Conservation (phyloP, 805 yeast genomes). For the Kodamaea fukazawae region DNA sequence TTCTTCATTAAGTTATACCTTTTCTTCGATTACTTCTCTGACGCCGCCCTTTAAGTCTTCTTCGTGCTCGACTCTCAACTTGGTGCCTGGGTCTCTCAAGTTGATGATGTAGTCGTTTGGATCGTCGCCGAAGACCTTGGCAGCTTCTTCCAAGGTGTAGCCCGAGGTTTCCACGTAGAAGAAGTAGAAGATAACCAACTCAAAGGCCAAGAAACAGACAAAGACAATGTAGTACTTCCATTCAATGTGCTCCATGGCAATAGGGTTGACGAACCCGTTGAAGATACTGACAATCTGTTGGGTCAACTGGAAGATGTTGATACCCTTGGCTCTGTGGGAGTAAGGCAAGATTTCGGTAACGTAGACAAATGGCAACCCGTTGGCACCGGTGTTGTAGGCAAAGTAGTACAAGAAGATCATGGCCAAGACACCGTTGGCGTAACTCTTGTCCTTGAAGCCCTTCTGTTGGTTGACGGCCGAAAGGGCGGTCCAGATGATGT, state of each 20-base stretch:
- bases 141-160: slow-evolving; percentile 43
- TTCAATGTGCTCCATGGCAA: slow-evolving; percentile 39
- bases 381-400: slow-evolving; percentile 41
- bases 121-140: slow-evolving; percentile 39
- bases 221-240: slow-evolving; percentile 47
- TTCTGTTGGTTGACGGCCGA: slow-evolving; percentile 47
- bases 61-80: background rate
- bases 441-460: slow-evolving; percentile 36
- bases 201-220: slow-evolving; percentile 29
- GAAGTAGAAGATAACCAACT: slow-evolving; percentile 28
- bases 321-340: slow-evolving; percentile 42
- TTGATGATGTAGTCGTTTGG: slow-evolving; percentile 11
- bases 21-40: too few species aligned
- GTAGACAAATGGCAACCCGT: slow-evolving; percentile 47
- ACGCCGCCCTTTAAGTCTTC: background rate
- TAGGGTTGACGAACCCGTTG: slow-evolving; percentile 25
- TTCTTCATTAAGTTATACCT: too few species aligned
- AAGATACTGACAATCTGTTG: slow-evolving; percentile 19
- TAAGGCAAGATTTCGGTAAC: slow-evolving; percentile 42
- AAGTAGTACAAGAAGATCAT: slow-evolving; percentile 49
- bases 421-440: slow-evolving; percentile 47
- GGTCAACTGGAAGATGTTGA: slow-evolving; percentile 26
- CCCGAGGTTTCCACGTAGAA: slow-evolving; percentile 44
- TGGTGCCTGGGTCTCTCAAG: slow-evolving; percentile 4
- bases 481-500: slow-evolving; percentile 40